Evolutionary conservation across 2,329 filamentous ascomycete genomes (phyloP).

Genomic region (Scleromitrula shiraiana): DNA sequence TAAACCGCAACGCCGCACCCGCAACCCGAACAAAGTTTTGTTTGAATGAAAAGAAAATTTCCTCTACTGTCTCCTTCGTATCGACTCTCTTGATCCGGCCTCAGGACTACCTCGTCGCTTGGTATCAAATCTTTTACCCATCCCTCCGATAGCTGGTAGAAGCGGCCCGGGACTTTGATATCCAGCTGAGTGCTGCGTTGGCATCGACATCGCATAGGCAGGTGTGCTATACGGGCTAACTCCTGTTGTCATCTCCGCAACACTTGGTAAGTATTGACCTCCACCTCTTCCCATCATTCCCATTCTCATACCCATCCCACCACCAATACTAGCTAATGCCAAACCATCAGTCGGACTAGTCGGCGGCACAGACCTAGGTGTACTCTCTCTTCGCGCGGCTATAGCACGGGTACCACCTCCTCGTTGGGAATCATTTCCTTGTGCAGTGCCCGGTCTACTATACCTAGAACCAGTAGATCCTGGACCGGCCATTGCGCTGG

Average conservation of each 20-base stretch:
- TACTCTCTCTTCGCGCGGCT: slow-evolving; percentile 29
- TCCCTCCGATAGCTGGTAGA: slow-evolving; percentile 27
- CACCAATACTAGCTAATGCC: slow-evolving; percentile 26
- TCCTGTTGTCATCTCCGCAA: slow-evolving; percentile 57
- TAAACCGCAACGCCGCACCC: not conserved
- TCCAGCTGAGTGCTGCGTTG: slow-evolving; percentile 11
- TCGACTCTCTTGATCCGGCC: slow-evolving; percentile 37
- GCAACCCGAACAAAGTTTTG: not conserved
- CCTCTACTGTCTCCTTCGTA: slow-evolving; percentile 35
- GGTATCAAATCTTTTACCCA: slow-evolving; percentile 26
- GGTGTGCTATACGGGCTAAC: slow-evolving; percentile 53
- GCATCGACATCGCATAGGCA: slow-evolving; percentile 38
- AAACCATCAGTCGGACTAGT: slow-evolving; percentile 33
- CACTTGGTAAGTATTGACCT: slow-evolving; percentile 43
- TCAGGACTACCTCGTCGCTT: slow-evolving; percentile 49
- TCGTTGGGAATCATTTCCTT: slow-evolving; percentile 13
- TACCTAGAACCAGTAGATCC: slow-evolving; percentile 16
- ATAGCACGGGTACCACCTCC: slow-evolving; percentile 20
- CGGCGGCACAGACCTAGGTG: slow-evolving; percentile 29
- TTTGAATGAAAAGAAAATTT: not conserved
- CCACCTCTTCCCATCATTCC: slow-evolving; percentile 23
- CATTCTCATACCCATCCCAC: slow-evolving; percentile 20
- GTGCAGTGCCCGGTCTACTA: slow-evolving; percentile 20
- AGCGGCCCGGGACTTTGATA: slow-evolving; percentile 36
- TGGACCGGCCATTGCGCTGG: slow-evolving; percentile 16